Evolutionary conservation across 2,329 filamentous ascomycete species (phyloP).

Genomic region (Lachnellula suecica): DNA sequence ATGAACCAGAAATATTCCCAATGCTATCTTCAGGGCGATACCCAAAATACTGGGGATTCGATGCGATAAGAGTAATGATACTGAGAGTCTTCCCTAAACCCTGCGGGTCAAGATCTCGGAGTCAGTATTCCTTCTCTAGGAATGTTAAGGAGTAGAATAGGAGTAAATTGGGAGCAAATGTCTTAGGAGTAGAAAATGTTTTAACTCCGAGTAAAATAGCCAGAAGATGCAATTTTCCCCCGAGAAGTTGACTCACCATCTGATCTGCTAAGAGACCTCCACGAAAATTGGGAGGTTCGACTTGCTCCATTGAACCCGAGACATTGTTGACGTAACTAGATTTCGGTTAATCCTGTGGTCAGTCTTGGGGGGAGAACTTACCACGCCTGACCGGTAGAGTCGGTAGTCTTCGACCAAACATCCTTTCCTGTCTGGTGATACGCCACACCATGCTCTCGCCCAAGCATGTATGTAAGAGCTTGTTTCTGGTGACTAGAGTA

Average conservation of each 20-base stretch:
- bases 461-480: conserved; percentile 21
- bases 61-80: conserved; percentile 20
- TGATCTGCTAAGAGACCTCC: conserved; percentile 88
- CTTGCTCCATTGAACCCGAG: neutral
- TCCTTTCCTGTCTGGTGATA: conserved; percentile 4
- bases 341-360: neutral
- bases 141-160: no score
- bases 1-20: no score
- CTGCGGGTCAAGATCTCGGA: no score
- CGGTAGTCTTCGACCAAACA: conserved; percentile 12
- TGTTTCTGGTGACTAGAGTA: conserved; percentile 21
- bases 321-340: conserved; percentile 19
- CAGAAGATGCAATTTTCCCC: no score
- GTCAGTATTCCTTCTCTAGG: no score
- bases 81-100: conserved; percentile 89
- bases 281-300: conserved; percentile 10
- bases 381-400: neutral
- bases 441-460: conserved; percentile 16
- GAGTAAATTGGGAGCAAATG: no score
- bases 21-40: neutral
- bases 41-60: neutral
- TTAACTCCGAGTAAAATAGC: no score
- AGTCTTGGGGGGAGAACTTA: no score
- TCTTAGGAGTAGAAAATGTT: no score
- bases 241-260: no score